Base-by-base conservation (phyloP, 2,329 filamentous ascomycete genomes). In the Colletotrichum tanaceti region DNA sequence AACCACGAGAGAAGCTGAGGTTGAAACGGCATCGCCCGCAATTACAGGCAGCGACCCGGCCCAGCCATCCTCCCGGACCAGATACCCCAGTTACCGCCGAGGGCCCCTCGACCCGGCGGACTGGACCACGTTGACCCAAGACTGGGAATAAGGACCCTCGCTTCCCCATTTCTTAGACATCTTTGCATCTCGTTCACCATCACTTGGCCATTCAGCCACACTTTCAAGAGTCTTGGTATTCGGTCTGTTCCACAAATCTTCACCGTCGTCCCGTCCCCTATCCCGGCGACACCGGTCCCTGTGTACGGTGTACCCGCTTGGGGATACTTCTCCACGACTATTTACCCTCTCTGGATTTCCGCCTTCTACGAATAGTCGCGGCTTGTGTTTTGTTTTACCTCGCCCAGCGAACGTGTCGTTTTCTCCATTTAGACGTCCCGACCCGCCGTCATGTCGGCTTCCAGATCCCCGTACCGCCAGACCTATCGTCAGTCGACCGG, bases 1-100 rank as follows among this genome's bases (percentile, higher is more conserved):
- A 47, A 44, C 28, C 28, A 24, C 28, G 28, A 39, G 41, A 24
- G n/a, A 58, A 54, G 53, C 65, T 65, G 53, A 59, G 11, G 65
- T 68, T 68, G 65, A 68, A 68, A 68, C 65, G 20, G 49, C 47
- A 54, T 59, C 61, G 65, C 63, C 61, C 61, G 53, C 53, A 68
- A 65, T 18, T 32, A 22, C 61, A 44, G 32, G 35, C 58, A 18
- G 35, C 63, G 43, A 55, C 35, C 61, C 39, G 55, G 65, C 58
- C 54, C 46, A 58, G 46, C 52, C 54, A 46, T 41, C 41, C 59
- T 20, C 28, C 28, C 11, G 38, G 50, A 55, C 43, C 41, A 58
- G 41, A 47, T 20, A 46, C 22, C 63, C 58, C 32, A 24, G 44
- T 38, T 50, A 46, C 54, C 20, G 44, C 54, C 18, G 35, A 58